Conservation (phyloP, 2,329 filamentous ascomycete species). For the Penicillium sclerotigenum region DNA sequence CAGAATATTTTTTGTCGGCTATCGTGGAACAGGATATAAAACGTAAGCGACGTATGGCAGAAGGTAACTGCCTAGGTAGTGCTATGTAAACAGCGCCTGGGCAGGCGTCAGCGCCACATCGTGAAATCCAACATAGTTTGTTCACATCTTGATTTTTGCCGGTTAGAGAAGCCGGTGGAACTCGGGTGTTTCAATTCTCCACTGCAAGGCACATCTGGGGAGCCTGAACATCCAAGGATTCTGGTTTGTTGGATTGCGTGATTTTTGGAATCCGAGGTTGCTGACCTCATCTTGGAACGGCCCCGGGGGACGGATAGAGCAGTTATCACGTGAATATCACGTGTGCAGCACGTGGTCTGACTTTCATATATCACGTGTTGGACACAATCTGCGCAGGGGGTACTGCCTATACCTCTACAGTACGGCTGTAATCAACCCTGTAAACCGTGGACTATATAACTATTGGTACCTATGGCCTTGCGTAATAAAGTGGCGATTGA, state of each 20-base stretch:
- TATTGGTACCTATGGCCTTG: not conserved
- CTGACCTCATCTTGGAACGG: slow-evolving; percentile 1
- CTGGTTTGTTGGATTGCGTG: slow-evolving; percentile 4
- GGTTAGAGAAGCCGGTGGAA: not conserved
- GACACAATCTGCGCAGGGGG: not conserved
- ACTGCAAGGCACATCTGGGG: slow-evolving; percentile 10
- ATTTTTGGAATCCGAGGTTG: slow-evolving; percentile 7
- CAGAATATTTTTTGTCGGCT: slow-evolving; percentile 7
- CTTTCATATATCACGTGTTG: not conserved
- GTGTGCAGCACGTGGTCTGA: too few relatives aligned
- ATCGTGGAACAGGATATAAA: slow-evolving; percentile 12
- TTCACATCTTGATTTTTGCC: not conserved
- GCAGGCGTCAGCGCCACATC: slow-evolving; percentile 14
- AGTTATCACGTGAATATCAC: slow-evolving; percentile 4
- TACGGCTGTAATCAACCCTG: too few relatives aligned
- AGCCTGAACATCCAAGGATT: not conserved
- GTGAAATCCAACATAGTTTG: not conserved
- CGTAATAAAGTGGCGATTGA: not conserved
- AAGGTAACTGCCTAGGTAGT: not conserved
- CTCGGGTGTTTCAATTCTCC: slow-evolving; percentile 1
- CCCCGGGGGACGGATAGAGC: too few relatives aligned
- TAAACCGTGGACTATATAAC: too few relatives aligned
- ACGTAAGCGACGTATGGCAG: not conserved
- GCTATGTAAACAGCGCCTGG: not conserved
- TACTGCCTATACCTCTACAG: not conserved